Percentiles rank a stretch among this genome's conserved stretches.
These are phyloP conservation scores for Lepidium africanum DNA, from an alignment of 345 rosid genomes.

Conservation along the genomic window DNA sequence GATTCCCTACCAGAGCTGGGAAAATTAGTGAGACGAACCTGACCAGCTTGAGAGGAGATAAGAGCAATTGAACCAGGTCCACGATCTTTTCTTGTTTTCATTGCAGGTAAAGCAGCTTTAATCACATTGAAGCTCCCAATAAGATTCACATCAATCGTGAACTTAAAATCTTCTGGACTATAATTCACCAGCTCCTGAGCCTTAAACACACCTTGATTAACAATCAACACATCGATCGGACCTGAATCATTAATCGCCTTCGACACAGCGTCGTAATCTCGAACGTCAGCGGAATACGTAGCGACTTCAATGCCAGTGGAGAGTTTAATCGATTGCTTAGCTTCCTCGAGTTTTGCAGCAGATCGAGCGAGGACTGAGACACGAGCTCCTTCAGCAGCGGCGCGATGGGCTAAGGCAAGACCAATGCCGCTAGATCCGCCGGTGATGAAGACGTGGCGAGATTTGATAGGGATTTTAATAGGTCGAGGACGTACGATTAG, in stretches of 20 bases:
- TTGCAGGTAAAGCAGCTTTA: constrained; percentile 72
- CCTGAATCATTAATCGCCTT: constrained; percentile 51
- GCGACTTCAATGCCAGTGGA: constrained; percentile 66
- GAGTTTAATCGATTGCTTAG: constrained; percentile 47
- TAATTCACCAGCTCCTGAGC: constrained; percentile 56
- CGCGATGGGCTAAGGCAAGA: constrained; percentile 66
- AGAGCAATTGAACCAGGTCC: constrained; percentile 61
- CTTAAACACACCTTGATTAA: constrained; percentile 71
- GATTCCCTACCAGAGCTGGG: not conserved
- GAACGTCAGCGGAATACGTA: constrained; percentile 65
- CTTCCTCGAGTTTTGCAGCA: constrained; percentile 51
- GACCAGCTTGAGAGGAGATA: constrained; percentile 87
- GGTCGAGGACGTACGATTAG: constrained; percentile 54
- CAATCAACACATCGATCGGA: constrained; percentile 63
- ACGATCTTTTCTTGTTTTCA: constrained; percentile 48
- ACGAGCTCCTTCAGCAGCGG: constrained; percentile 61
- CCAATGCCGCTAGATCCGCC: constrained; percentile 95
- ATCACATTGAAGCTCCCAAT: constrained; percentile 75
- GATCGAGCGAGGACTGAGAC: constrained; percentile 77
- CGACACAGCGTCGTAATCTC: constrained; percentile 53
- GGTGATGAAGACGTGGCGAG: constrained; percentile 79
- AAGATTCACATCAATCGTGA: constrained; percentile 74
- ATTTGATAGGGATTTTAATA: constrained; percentile 50
- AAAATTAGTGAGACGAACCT: constrained; percentile 34
- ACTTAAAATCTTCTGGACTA: constrained; percentile 59